Evolutionary conservation across 1,139 yeast species (phyloP).

Genomic region (Sugiyamaella japonica): DNA sequence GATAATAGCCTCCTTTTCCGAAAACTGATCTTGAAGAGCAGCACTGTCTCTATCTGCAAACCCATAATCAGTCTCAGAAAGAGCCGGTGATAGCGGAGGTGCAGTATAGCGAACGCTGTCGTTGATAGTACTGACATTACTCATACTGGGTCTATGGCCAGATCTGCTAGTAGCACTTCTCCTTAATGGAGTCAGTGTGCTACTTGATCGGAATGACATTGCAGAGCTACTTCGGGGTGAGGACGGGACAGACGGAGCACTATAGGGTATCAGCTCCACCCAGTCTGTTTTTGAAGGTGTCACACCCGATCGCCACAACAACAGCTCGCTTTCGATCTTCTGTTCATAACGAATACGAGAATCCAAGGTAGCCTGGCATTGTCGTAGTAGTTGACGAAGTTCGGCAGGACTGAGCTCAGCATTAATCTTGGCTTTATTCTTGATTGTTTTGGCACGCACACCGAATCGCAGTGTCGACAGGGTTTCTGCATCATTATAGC

Average conservation of each 20-base stretch:
- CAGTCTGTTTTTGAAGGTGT: slow-evolving; percentile 41
- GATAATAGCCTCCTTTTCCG: slow-evolving; percentile 37
- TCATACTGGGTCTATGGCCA: slow-evolving; percentile 9
- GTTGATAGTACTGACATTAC: slow-evolving; percentile 7
- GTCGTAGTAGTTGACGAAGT: slow-evolving; percentile 51
- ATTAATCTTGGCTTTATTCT: slow-evolving; percentile 67
- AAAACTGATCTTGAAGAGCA: slow-evolving; percentile 40
- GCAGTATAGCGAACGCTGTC: neutral
- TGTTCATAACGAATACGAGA: slow-evolving; percentile 48
- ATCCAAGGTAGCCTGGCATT: slow-evolving; percentile 51
- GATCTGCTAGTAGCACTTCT: slow-evolving; percentile 1
- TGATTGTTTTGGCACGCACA: slow-evolving; percentile 69
- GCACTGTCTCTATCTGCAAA: slow-evolving; percentile 39
- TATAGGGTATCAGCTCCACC: slow-evolving; percentile 37
- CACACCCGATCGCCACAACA: slow-evolving; percentile 51
- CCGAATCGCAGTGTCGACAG: slow-evolving; percentile 80
- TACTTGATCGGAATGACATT: slow-evolving; percentile 10
- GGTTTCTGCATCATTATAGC: slow-evolving; percentile 64
- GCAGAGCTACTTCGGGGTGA: slow-evolving; percentile 17
- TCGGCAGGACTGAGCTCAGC: slow-evolving; percentile 64
- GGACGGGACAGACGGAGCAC: slow-evolving; percentile 24
- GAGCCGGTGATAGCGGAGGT: slow-evolving; percentile 4
- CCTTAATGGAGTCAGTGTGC: slow-evolving; percentile 15
- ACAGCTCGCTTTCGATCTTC: slow-evolving; percentile 54
- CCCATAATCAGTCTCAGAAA: slow-evolving; percentile 30